Evolutionary conservation across 1,284 basidiomycete species (phyloP).

Genomic region (Fomitopsis betulina): DNA sequence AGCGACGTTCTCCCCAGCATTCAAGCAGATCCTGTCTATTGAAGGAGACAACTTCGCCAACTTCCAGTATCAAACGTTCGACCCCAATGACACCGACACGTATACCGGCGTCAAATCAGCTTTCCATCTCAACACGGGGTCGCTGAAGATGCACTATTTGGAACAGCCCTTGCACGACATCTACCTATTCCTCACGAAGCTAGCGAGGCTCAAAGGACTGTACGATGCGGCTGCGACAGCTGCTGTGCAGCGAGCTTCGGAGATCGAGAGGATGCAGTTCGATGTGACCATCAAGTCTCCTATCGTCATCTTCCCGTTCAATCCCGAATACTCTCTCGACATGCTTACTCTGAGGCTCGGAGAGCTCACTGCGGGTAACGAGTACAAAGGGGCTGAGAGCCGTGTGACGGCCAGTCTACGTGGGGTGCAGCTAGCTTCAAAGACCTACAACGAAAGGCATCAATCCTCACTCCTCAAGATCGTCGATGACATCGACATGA

Average conservation of each 20-base stretch:
- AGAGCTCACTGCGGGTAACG: slow-evolving; percentile 84
- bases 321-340: slow-evolving; percentile 63
- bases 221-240: slow-evolving; percentile 95
- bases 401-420: slow-evolving; percentile 77
- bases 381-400: slow-evolving; percentile 59
- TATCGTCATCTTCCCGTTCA: slow-evolving; percentile 85
- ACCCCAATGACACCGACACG: slow-evolving; percentile 54
- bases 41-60: slow-evolving; percentile 95
- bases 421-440: slow-evolving; percentile 84
- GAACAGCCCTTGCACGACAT: slow-evolving; percentile 86
- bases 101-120: slow-evolving; percentile 87
- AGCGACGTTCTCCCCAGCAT: slow-evolving; percentile 56
- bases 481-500: slow-evolving; percentile 88
- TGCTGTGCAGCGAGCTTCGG: slow-evolving; percentile 88
- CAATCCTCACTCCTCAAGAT: slow-evolving; percentile 68
- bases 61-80: slow-evolving; percentile 93
- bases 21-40: slow-evolving; percentile 90
- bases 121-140: slow-evolving; percentile 84
- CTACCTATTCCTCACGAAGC: slow-evolving; percentile 81
- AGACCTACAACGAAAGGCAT: slow-evolving; percentile 45
- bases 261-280: slow-evolving; percentile 90
- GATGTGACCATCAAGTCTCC: slow-evolving; percentile 90
- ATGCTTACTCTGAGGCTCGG: slow-evolving; percentile 82
- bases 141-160: slow-evolving; percentile 87
- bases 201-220: slow-evolving; percentile 88